A percentile compares a stretch with the other conserved stretches of the same genome.
These are phyloP conservation scores for Flaveria sonorensis DNA, from an alignment of 129 eudicot genomes.

Conservation along the genomic window DNA sequence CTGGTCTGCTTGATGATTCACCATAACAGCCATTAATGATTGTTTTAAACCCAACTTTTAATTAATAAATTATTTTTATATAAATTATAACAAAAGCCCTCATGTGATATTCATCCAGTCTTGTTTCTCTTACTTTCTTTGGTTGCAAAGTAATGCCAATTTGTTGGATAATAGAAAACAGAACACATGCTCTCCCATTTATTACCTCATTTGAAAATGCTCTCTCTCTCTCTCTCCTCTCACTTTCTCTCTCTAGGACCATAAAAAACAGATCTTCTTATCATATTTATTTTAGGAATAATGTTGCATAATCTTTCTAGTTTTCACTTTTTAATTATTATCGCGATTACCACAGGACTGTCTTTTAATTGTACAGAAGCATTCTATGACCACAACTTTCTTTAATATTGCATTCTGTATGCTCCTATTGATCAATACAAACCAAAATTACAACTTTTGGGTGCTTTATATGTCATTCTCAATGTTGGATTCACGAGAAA, in stretches of 20 bases:
- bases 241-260: slow-evolving; percentile 7
- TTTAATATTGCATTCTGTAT: neutral
- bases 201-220: neutral
- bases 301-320: neutral
- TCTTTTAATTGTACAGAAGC: neutral
- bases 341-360: neutral
- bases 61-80: neutral
- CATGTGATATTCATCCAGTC: neutral
- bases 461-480: slow-evolving; percentile 8
- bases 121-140: neutral
- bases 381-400: slow-evolving; percentile 1
- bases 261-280: neutral
- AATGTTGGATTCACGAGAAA: neutral
- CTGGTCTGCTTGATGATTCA: neutral
- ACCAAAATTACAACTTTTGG: slow-evolving; percentile 9
- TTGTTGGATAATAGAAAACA: neutral
- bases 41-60: neutral
- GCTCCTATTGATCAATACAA: neutral
- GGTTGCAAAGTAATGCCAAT: neutral
- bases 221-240: slow-evolving; percentile 4
- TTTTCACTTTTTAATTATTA: neutral
- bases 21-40: neutral
- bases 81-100: neutral
- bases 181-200: slow-evolving; percentile 8
- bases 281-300: slow-evolving; percentile 21